A percentile compares a stretch with the other conserved stretches of the same genome.
Evolutionary conservation across 2,329 filamentous ascomycete genomes (phyloP).

Genomic region (Knoxdaviesia proteae): DNA sequence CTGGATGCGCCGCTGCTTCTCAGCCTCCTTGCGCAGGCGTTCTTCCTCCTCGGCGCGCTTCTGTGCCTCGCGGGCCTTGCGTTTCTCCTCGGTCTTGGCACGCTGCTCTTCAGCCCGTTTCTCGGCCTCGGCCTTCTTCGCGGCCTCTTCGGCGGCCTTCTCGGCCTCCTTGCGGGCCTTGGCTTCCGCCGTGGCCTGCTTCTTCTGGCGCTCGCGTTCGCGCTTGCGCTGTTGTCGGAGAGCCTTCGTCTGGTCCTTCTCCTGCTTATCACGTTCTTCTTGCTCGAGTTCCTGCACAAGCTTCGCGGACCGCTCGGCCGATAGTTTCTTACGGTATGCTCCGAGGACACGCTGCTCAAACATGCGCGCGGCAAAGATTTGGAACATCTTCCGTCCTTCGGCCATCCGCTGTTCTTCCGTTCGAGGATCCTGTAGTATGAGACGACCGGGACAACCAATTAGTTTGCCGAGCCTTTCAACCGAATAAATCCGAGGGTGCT

Average conservation of each 20-base stretch:
- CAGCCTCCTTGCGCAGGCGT: slow-evolving; percentile 61
- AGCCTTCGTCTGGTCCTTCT: slow-evolving; percentile 80
- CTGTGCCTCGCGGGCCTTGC: slow-evolving; percentile 77
- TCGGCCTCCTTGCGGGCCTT: slow-evolving; percentile 74
- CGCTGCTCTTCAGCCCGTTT: slow-evolving; percentile 64
- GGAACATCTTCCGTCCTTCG: slow-evolving; percentile 94
- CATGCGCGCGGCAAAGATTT: slow-evolving; percentile 97
- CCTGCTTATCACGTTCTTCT: slow-evolving; percentile 53
- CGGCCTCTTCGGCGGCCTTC: slow-evolving; percentile 70
- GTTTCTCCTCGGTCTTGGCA: slow-evolving; percentile 69
- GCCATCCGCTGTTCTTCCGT: slow-evolving; percentile 98
- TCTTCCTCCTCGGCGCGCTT: slow-evolving; percentile 84
- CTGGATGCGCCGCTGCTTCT: slow-evolving; percentile 56
- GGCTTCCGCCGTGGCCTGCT: slow-evolving; percentile 75
- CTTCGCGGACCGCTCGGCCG: slow-evolving; percentile 74
- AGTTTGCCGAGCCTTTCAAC: too few species aligned
- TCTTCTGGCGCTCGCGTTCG: slow-evolving; percentile 78
- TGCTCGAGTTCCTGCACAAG: slow-evolving; percentile 81
- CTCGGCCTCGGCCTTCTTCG: slow-evolving; percentile 53
- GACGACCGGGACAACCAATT: too few species aligned
- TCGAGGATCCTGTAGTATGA: slow-evolving; percentile 56
- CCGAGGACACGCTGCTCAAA: slow-evolving; percentile 93
- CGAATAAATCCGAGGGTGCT: too few species aligned
- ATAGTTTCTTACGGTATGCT: slow-evolving; percentile 95
- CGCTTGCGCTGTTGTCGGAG: slow-evolving; percentile 91